These are phyloP conservation scores for Ustilago cynodontis DNA, from an alignment of 1,284 basidiomycete species.

Conservation along the genomic window DNA sequence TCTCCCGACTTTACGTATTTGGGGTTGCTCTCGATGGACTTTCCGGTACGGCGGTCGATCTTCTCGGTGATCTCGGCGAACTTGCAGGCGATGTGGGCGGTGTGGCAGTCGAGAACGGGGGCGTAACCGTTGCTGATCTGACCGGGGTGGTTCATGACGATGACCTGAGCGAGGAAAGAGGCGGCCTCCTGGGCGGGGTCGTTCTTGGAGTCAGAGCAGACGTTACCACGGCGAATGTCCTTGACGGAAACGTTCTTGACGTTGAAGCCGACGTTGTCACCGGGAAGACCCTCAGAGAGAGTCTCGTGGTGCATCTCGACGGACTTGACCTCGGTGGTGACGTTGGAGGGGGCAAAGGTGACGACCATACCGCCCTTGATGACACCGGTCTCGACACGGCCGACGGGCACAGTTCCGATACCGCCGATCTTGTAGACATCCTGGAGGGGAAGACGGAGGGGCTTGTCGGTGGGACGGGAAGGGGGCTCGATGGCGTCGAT, in stretches of 20 bases:
- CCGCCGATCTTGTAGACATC: constrained; percentile 99
- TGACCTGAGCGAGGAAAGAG: constrained; percentile 99
- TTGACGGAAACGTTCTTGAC: constrained; percentile 99
- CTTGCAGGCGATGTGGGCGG: constrained; percentile 99
- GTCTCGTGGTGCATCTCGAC: constrained; percentile 99
- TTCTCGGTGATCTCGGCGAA: constrained; percentile 98
- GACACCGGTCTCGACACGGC: constrained; percentile 99
- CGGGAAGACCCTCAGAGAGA: constrained; percentile 91
- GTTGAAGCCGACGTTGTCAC: constrained; percentile 97
- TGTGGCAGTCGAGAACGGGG: constrained; percentile 99
- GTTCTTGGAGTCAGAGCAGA: constrained; percentile 99
- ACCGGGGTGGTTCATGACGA: constrained; percentile 99
- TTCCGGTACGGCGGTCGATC: constrained; percentile 95
- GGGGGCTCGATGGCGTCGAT: constrained; percentile 99
- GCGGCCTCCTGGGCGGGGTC: constrained; percentile 99
- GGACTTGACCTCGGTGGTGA: constrained; percentile 99
- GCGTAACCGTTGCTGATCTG: constrained; percentile 98
- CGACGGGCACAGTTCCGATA: constrained; percentile 99
- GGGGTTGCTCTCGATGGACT: constrained; percentile 85
- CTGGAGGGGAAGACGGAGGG: constrained; percentile 99
- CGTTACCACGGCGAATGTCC: constrained; percentile 99
- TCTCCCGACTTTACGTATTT: constrained; percentile 82
- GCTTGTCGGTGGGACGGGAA: constrained; percentile 95
- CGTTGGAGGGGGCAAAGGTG: constrained; percentile 94
- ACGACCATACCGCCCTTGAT: constrained; percentile 99